These are phyloP conservation scores for Laburnicola sp. DNA, from an alignment of 2,329 filamentous ascomycete species.

Conservation along the genomic window DNA sequence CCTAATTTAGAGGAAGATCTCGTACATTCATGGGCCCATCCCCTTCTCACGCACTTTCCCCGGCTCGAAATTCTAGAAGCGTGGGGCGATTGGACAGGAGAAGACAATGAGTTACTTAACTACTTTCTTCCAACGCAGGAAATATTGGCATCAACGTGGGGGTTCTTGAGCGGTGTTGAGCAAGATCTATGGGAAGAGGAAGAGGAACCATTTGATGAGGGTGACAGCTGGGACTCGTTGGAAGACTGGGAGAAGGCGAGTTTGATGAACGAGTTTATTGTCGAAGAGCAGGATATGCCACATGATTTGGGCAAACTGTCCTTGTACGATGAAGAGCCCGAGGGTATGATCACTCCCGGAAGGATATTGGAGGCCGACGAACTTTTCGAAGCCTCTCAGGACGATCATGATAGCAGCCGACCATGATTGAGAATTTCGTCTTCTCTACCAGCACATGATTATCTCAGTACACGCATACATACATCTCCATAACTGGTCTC, in stretches of 20 bases:
- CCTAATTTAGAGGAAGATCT: constrained; percentile 31
- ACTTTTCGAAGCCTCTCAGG: not conserved
- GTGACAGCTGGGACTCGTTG: constrained; percentile 19
- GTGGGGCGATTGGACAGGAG: constrained; percentile 37
- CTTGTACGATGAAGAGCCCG: constrained; percentile 25
- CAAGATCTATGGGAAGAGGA: constrained; percentile 41
- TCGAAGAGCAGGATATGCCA: constrained; percentile 2
- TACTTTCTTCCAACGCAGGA: constrained; percentile 40
- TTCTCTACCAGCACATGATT: constrained; percentile 1
- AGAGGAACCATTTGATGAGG: constrained; percentile 19
- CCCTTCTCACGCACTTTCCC: constrained; percentile 33
- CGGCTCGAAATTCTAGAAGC: constrained; percentile 37
- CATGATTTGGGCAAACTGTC: constrained; percentile 9
- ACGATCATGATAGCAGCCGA: no score
- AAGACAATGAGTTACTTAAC: constrained; percentile 33
- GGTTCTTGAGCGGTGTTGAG: constrained; percentile 39
- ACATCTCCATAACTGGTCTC: not conserved
- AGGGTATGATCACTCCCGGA: constrained; percentile 26
- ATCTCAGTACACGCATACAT: not conserved
- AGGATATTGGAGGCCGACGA: constrained; percentile 10
- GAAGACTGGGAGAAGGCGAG: constrained; percentile 30
- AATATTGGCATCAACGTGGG: constrained; percentile 36
- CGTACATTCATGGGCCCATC: constrained; percentile 32
- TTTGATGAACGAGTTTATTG: constrained; percentile 20
- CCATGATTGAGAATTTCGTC: no score